Conservation (phyloP, 1,284 basidiomycete genomes). For the Volvariella surrecta region DNA sequence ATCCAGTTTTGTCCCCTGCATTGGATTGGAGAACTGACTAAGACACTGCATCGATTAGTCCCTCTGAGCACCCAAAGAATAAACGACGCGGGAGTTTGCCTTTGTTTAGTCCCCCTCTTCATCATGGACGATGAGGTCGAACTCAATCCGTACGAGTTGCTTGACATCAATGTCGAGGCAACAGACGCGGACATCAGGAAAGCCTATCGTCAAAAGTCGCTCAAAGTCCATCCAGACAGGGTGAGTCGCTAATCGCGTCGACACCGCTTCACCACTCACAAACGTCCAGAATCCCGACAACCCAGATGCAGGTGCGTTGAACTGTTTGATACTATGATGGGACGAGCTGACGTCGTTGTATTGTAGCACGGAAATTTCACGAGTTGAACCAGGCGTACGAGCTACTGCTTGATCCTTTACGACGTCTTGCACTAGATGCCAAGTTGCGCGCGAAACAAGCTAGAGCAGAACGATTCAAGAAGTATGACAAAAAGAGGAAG, state of each 20-base stretch:
- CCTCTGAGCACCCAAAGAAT: no score
- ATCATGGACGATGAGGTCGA: constrained; percentile 35
- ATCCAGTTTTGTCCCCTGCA: no score
- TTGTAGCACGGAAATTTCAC: constrained; percentile 73
- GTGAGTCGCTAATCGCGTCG: constrained; percentile 24
- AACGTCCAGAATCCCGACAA: constrained; percentile 63
- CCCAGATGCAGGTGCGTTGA: constrained; percentile 57
- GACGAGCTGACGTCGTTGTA: background rate
- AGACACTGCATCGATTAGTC: no score
- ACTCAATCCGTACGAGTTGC: constrained; percentile 68
- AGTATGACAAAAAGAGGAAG: constrained; percentile 75
- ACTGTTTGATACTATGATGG: background rate
- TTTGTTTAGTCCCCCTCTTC: no score
- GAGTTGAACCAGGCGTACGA: constrained; percentile 82
- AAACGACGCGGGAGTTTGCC: no score
- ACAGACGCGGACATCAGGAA: constrained; percentile 79
- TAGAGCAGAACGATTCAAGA: constrained; percentile 63
- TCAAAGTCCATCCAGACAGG: constrained; percentile 86
- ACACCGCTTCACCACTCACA: constrained; percentile 10
- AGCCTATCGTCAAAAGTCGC: constrained; percentile 75
- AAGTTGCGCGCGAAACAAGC: constrained; percentile 68
- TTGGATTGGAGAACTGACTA: no score
- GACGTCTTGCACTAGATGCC: constrained; percentile 78
- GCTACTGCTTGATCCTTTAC: constrained; percentile 75
- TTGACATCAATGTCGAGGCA: constrained; percentile 59